Conservation (phyloP, 139 green algal species). For the Parachlorella kessleri region DNA sequence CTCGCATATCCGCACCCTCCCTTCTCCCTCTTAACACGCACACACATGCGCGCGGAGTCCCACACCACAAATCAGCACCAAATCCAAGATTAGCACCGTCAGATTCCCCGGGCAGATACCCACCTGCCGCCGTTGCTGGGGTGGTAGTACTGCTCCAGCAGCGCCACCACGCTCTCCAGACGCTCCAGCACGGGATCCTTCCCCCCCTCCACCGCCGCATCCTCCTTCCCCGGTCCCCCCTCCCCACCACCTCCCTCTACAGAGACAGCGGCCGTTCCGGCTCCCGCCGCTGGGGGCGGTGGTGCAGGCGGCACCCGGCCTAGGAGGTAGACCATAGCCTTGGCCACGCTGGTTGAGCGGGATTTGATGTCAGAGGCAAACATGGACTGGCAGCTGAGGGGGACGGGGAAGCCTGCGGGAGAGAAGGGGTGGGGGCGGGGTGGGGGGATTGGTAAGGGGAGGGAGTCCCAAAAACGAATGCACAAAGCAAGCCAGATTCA, state of each 20-base stretch:
- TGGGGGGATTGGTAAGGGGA: no score
- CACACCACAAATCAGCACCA: no score
- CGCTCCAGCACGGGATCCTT: slow-evolving; percentile 20
- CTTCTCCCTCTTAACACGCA: no score
- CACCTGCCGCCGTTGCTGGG: slow-evolving; percentile 79
- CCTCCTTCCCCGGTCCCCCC: background rate
- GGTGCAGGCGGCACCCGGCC: background rate
- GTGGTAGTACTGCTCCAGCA: slow-evolving; percentile 90
- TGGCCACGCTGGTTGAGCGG: slow-evolving; percentile 26
- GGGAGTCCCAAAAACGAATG: no score
- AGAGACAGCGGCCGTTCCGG: no score
- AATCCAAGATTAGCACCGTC: background rate
- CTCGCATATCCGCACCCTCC: no score
- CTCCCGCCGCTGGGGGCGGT: no score
- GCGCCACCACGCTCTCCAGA: slow-evolving; percentile 53
- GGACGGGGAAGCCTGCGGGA: slow-evolving; percentile 22
- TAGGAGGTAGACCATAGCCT: slow-evolving; percentile 44
- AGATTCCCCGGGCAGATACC: no score
- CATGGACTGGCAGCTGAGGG: slow-evolving; percentile 12
- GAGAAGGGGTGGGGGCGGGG: no score
- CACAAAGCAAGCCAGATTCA: no score
- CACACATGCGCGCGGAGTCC: no score
- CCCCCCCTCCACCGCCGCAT: background rate
- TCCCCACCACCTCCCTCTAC: no score
- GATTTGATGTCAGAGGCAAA: slow-evolving; percentile 22